Percentiles rank a stretch among this genome's conserved stretches.
Evolutionary conservation across 2,329 filamentous ascomycete genomes (phyloP).

Genomic region (Fusarium sp.): DNA sequence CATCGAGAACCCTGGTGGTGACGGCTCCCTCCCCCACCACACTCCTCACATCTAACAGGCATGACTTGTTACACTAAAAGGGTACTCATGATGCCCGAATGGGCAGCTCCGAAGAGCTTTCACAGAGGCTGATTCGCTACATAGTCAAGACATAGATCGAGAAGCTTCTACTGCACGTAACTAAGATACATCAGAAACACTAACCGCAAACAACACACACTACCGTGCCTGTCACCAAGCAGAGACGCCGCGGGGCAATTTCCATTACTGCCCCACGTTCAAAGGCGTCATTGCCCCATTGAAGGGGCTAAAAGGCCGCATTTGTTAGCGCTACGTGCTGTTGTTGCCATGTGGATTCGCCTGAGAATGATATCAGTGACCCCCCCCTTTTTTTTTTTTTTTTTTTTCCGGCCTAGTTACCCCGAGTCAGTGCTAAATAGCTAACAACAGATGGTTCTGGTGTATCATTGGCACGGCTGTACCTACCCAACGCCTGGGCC

Average conservation of each 20-base stretch:
- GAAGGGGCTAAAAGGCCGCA: slow-evolving; percentile 28
- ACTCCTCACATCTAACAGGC: neutral
- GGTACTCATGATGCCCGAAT: slow-evolving; percentile 4
- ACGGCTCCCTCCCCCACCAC: slow-evolving; percentile 12
- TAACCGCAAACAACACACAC: neutral
- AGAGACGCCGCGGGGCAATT: slow-evolving; percentile 8
- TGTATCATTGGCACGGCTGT: slow-evolving; percentile 24
- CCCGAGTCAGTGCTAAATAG: neutral
- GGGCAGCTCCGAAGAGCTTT: slow-evolving; percentile 23
- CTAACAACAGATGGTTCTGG: neutral
- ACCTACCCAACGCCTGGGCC: neutral
- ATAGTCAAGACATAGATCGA: slow-evolving; percentile 3
- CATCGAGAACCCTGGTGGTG: slow-evolving; percentile 32
- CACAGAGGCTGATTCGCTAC: slow-evolving; percentile 6
- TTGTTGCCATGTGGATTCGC: slow-evolving; percentile 1
- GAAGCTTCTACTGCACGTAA: slow-evolving; percentile 25
- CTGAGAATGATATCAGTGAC: slow-evolving; percentile 33
- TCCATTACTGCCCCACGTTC: slow-evolving; percentile 19
- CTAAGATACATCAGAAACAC: slow-evolving; percentile 7
- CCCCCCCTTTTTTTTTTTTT: neutral
- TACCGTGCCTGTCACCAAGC: slow-evolving; percentile 8
- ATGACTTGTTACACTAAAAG: neutral
- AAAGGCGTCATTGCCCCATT: slow-evolving; percentile 21
- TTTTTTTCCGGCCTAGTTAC: neutral
- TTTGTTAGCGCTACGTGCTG: neutral